Percentiles rank a stretch among this genome's conserved stretches.
phyloP scores from a whole-genome alignment of 2,329 filamentous ascomycete species.

The Sporothrix humicola region DNA sequence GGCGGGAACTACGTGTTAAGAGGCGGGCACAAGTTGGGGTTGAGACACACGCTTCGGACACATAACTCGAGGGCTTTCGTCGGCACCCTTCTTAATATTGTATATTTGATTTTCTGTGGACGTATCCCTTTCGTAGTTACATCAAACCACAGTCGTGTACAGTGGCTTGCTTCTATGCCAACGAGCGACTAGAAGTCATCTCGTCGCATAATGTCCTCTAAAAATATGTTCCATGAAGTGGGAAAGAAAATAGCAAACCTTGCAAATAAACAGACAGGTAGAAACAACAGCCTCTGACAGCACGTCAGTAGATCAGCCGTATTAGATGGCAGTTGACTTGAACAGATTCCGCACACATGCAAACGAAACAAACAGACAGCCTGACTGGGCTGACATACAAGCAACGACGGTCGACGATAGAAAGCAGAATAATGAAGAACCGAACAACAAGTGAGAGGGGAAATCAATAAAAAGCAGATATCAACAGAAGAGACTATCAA shows the following conservation, averaged over 20 bases:
- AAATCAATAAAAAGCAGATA: slow-evolving; percentile 3
- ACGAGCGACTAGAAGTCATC: background rate
- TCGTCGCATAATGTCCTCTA: background rate
- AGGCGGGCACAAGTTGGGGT: too few relatives aligned
- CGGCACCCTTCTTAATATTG: too few relatives aligned
- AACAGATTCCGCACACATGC: too few relatives aligned
- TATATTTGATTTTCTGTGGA: too few relatives aligned
- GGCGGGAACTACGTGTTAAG: too few relatives aligned
- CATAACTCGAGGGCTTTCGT: too few relatives aligned
- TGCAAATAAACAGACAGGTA: too few relatives aligned
- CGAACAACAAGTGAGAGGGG: background rate
- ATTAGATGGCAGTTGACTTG: background rate
- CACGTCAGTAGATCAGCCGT: too few relatives aligned
- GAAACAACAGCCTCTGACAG: background rate
- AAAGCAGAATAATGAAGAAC: background rate
- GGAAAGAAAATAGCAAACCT: background rate
- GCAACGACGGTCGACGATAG: background rate
- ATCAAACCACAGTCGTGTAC: background rate
- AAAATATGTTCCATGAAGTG: background rate
- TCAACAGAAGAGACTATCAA: slow-evolving; percentile 19
- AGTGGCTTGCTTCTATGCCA: background rate
- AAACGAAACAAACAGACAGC: background rate
- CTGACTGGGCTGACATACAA: too few relatives aligned
- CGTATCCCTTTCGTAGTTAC: too few relatives aligned
- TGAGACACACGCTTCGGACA: too few relatives aligned